These are phyloP conservation scores for Gossypium raimondii DNA, from an alignment of 345 rosid genomes.

Conservation along the genomic window DNA sequence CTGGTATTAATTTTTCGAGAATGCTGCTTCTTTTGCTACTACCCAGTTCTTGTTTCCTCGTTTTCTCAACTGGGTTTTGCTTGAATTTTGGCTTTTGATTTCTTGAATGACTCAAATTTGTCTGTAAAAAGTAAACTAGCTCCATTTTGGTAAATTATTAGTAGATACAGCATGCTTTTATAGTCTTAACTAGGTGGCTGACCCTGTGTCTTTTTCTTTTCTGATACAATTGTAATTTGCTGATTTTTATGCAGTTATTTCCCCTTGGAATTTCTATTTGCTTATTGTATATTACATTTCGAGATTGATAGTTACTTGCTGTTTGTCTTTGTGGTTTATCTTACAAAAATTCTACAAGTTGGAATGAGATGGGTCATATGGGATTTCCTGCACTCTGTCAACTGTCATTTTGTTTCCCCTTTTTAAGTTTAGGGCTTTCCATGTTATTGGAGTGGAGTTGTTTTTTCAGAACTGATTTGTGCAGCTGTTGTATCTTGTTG, in stretches of 20 bases:
- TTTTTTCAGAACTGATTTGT: neutral
- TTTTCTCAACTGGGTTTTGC: constrained; percentile 27
- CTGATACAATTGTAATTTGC: neutral
- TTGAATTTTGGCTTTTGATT: constrained; percentile 10
- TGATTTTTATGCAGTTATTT: neutral
- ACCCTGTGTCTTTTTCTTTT: neutral
- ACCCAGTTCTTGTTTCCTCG: constrained; percentile 25
- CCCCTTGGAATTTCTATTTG: neutral
- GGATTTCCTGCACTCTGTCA: neutral
- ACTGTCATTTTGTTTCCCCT: neutral
- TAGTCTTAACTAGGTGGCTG: neutral
- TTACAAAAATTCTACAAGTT: neutral
- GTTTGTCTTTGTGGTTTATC: neutral
- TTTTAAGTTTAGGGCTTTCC: neutral
- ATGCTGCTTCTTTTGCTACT: neutral
- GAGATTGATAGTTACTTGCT: neutral
- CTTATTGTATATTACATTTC: neutral
- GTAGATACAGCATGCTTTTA: neutral
- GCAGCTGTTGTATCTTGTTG: neutral
- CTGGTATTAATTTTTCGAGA: constrained; percentile 44
- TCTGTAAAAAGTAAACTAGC: neutral
- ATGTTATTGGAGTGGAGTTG: neutral
- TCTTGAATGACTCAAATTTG: neutral
- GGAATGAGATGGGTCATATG: neutral
- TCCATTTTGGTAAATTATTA: neutral